A percentile compares a stretch with the other conserved stretches of the same genome.
Evolutionary conservation across 164 flowering plant genomes (phyloP).

Genomic region (Vitis cinerea): DNA sequence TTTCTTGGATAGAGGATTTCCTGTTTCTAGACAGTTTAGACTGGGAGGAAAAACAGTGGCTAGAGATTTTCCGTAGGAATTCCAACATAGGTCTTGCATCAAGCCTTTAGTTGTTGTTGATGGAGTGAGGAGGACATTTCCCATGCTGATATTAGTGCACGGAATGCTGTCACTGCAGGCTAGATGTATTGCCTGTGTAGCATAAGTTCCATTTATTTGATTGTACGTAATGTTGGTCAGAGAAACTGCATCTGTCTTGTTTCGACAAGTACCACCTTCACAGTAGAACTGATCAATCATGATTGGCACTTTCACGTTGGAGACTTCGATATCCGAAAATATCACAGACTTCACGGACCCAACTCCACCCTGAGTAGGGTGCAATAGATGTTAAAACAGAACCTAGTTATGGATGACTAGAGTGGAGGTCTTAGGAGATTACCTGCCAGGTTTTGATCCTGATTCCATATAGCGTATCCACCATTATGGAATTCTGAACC

Average conservation of each 20-base stretch:
- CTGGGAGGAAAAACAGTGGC: background rate
- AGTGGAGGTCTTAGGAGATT: background rate
- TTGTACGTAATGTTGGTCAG: background rate
- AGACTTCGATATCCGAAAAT: conserved; percentile 1
- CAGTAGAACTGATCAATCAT: conserved; percentile 9
- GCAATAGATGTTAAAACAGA: too few species aligned
- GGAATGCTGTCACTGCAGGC: conserved; percentile 9
- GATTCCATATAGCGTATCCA: conserved; percentile 32
- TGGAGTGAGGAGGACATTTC: background rate
- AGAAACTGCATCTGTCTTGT: conserved; percentile 1
- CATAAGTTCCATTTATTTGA: conserved; percentile 1
- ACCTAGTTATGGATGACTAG: too few species aligned
- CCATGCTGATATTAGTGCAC: background rate
- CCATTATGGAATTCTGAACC: conserved; percentile 26
- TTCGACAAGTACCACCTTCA: background rate
- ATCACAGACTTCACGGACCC: background rate
- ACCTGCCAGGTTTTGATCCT: conserved; percentile 57
- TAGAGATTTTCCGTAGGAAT: background rate
- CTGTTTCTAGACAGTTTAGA: background rate
- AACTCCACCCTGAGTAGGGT: background rate
- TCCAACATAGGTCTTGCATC: background rate
- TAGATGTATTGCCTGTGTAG: background rate
- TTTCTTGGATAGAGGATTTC: background rate
- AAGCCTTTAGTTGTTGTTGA: background rate
- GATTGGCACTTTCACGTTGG: background rate